Evolutionary conservation across 495 filamentous ascomycete genomes (phyloP).

Genomic region (Xylaria longipes): DNA sequence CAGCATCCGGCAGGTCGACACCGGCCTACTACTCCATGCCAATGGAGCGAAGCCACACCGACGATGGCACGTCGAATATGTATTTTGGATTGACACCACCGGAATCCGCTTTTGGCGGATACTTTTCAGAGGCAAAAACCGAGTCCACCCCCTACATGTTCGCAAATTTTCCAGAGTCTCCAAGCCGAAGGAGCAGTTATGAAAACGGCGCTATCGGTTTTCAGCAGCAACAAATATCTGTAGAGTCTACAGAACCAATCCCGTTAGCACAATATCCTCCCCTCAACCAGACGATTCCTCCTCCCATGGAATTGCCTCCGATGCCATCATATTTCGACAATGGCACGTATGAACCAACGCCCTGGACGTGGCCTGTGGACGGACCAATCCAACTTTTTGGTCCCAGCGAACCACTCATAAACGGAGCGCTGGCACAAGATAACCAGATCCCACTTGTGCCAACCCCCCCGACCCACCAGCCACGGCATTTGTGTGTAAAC

Average conservation of each 20-base stretch:
- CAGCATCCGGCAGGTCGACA: conserved; percentile 45
- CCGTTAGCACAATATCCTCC: neutral
- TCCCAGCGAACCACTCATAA: neutral
- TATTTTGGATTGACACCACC: conserved; percentile 44
- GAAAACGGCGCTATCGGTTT: neutral
- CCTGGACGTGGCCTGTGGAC: neutral
- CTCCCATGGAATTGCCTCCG: neutral
- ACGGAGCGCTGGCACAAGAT: neutral
- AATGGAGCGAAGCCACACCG: conserved; percentile 36
- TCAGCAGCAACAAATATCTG: too few species aligned
- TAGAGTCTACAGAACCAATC: too few species aligned
- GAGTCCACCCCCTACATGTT: conserved; percentile 34
- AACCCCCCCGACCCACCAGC: neutral
- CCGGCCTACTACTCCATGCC: conserved; percentile 31
- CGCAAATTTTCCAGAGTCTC: conserved; percentile 32
- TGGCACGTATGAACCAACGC: neutral
- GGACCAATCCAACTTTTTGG: neutral
- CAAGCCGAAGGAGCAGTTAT: neutral
- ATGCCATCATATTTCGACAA: neutral
- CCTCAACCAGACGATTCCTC: neutral
- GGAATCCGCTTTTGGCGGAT: conserved; percentile 43
- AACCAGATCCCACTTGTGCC: neutral
- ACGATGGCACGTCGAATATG: conserved; percentile 28
- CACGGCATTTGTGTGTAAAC: neutral
- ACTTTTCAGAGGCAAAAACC: conserved; percentile 38